Conservation (phyloP, 1,284 basidiomycete genomes). For the Sphagnurus paluster region DNA sequence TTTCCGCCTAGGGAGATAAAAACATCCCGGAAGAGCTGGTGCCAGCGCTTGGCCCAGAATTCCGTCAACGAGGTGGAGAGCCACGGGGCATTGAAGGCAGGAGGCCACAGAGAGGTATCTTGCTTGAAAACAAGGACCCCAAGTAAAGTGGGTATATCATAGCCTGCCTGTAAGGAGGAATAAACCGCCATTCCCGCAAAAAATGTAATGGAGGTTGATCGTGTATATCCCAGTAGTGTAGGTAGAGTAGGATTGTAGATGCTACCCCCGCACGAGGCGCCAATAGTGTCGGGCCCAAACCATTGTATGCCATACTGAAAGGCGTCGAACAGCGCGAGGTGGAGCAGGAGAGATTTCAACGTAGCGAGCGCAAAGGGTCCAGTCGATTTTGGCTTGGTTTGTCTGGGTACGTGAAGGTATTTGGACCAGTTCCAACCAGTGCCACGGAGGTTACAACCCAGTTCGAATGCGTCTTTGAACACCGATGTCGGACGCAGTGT, state of each 20-base stretch:
- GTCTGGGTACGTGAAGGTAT: slow-evolving; percentile 40
- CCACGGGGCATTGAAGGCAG: slow-evolving; percentile 46
- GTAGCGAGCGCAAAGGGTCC: slow-evolving; percentile 37
- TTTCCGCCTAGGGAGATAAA: slow-evolving; percentile 44
- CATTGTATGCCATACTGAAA: slow-evolving; percentile 41
- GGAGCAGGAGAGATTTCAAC: slow-evolving; percentile 31
- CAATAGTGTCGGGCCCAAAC: slow-evolving; percentile 34
- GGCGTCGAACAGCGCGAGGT: slow-evolving; percentile 40
- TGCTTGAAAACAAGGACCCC: slow-evolving; percentile 39
- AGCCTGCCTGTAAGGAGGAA: slow-evolving; percentile 40
- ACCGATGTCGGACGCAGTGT: slow-evolving; percentile 11
- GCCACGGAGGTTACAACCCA: slow-evolving; percentile 48
- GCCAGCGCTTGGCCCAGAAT: slow-evolving; percentile 54
- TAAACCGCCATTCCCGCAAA: slow-evolving; percentile 43
- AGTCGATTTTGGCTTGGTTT: slow-evolving; percentile 39
- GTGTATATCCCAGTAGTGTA: slow-evolving; percentile 40
- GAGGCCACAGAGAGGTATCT: slow-evolving; percentile 45
- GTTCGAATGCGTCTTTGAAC: slow-evolving; percentile 45
- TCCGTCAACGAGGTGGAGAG: slow-evolving; percentile 43
- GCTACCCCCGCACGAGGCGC: slow-evolving; percentile 41
- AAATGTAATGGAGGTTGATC: slow-evolving; percentile 41
- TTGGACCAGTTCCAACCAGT: slow-evolving; percentile 55
- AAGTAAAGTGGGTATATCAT: slow-evolving; percentile 43
- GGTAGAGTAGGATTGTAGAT: slow-evolving; percentile 51
- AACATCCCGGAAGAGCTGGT: slow-evolving; percentile 49